Evolutionary conservation across 2,329 filamentous ascomycete genomes (phyloP), one percentile per base, ranked within the genome.

Genomic region (Colletotrichum sojae): DNA sequence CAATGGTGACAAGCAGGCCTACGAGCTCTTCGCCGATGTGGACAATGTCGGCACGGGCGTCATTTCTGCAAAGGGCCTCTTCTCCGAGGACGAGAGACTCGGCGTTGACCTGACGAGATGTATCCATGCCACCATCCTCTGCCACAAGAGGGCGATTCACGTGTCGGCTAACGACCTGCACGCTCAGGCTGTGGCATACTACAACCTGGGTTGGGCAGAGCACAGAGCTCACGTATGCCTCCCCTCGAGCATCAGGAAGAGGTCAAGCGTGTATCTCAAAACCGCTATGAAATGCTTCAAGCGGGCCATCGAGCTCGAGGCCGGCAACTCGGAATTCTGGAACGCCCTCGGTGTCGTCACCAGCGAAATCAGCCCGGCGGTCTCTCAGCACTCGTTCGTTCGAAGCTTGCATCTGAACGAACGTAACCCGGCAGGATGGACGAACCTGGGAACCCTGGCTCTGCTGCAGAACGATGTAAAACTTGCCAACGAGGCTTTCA

Each of bases 241-340:
- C 20, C 87, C 86, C 43, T 77, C 78, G 1, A 76, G 80, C 3
- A 75, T 86, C 54, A 83, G 82, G 43, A 90, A 89, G 75, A 91
- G 86, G 75, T 84, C 86, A 18, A 87, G 89, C 76, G 87, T 86
- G 73, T 94, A 94, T 73, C 84, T 96, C 54, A 95, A 92, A 78
- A 91, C 94, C 6, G 89, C 96, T 1, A 92, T 98, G 71, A 88
- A 91, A 63, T 96, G 94, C 75, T 98, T 99, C 86, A 99, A 99
- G 82, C 88, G 94, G 52, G 93, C 96, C 1, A 99, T 99, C 72
- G 96, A 98, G 80, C 86, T 98, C 1, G 97, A 99, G 79, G 93
- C 95, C 6, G 93, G 94, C 59, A 99, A 98, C 76, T 85, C 94
- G 0, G 95, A 98, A 73, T 98, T 98, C 79, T 99, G 96, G 96